Conservation (phyloP, 768 basidiomycete species). For the Suillus subaureus region DNA sequence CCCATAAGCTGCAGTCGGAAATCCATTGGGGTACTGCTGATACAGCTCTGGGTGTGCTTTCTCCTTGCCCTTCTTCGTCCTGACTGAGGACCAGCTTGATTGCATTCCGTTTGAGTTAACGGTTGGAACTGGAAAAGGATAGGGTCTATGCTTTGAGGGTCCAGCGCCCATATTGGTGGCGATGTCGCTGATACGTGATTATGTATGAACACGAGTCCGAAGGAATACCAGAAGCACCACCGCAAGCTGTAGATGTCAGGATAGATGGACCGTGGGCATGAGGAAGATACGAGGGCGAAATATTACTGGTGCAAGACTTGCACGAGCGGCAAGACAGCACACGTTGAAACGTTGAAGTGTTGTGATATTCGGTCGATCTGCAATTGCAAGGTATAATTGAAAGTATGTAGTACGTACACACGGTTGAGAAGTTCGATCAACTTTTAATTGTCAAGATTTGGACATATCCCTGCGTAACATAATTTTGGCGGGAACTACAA, state of each 20-base stretch:
- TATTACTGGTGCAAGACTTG: neutral
- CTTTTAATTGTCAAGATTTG: neutral
- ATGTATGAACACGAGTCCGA: slow-evolving; percentile 8
- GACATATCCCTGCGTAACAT: neutral
- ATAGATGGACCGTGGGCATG: neutral
- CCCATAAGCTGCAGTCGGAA: slow-evolving; percentile 16
- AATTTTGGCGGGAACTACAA: neutral
- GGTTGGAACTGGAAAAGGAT: slow-evolving; percentile 21
- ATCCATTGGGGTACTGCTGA: slow-evolving; percentile 18
- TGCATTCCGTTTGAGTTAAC: slow-evolving; percentile 14
- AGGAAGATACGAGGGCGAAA: neutral
- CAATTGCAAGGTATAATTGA: neutral
- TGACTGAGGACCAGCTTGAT: slow-evolving; percentile 24
- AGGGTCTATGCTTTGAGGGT: slow-evolving; percentile 22
- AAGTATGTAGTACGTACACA: neutral
- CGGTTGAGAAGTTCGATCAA: neutral
- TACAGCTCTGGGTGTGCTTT: slow-evolving; percentile 20
- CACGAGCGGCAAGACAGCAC: neutral
- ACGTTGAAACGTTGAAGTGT: neutral
- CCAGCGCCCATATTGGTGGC: slow-evolving; percentile 23
- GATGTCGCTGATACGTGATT: slow-evolving; percentile 1
- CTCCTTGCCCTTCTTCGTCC: slow-evolving; percentile 22
- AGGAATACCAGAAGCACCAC: neutral
- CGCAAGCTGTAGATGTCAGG: neutral
- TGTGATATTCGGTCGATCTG: neutral